Evolutionary conservation across 2,329 filamentous ascomycete species (phyloP).

Genomic region (Claviceps pusilla): DNA sequence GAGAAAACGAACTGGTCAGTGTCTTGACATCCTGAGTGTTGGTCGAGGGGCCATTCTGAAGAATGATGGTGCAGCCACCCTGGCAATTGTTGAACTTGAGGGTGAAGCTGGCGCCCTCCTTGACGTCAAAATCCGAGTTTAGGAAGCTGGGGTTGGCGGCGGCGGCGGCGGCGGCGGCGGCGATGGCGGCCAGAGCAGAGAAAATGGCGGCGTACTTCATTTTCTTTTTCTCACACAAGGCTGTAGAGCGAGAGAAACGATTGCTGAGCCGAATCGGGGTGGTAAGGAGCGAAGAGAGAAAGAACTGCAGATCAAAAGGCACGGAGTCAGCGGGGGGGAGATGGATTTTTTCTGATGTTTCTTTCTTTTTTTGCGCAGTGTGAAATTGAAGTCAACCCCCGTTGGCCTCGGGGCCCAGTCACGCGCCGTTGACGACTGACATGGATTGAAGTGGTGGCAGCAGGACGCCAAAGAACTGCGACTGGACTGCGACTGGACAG

Average conservation of each 20-base stretch:
- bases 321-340: neutral
- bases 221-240: neutral
- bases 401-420: too few relatives aligned
- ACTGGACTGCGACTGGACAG: too few relatives aligned
- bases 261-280: neutral
- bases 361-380: neutral
- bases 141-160: constrained; percentile 17
- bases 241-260: too few relatives aligned
- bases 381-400: too few relatives aligned
- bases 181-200: constrained; percentile 14
- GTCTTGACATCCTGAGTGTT: constrained; percentile 17
- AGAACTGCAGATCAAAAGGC: neutral
- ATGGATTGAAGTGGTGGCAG: neutral
- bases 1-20: constrained; percentile 16
- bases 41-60: constrained; percentile 17
- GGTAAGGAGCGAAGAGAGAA: neutral
- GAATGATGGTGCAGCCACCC: constrained; percentile 19
- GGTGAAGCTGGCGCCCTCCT: constrained; percentile 17
- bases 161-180: constrained; percentile 7
- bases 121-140: constrained; percentile 17
- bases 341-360: neutral
- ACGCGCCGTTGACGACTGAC: neutral
- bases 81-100: constrained; percentile 19
- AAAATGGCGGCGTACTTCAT: constrained; percentile 23
- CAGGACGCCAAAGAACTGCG: too few relatives aligned